Percentiles rank a stretch among this genome's conserved stretches.
Evolutionary conservation across 2,329 filamentous ascomycete species (phyloP).

Genomic region (Cercospora zeae-maydis): DNA sequence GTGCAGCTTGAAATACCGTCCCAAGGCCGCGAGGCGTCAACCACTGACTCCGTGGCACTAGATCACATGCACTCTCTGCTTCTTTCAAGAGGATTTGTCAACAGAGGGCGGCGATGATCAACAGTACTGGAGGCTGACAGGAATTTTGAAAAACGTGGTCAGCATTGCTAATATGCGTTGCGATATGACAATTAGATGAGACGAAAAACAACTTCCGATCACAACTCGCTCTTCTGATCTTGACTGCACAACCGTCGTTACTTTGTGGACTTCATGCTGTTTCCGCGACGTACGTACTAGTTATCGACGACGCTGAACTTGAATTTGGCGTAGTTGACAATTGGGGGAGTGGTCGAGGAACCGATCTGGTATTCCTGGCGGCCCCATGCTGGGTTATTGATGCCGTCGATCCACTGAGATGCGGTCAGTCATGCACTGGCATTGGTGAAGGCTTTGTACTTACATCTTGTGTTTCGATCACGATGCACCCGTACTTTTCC

Average conservation of each 20-base stretch:
- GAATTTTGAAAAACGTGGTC: not conserved
- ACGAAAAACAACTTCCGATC: not conserved
- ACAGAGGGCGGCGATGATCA: not conserved
- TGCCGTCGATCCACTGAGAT: constrained; percentile 73
- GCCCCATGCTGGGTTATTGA: constrained; percentile 91
- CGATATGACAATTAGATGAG: not conserved
- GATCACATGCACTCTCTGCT: not conserved
- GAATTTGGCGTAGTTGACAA: constrained; percentile 26
- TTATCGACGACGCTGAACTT: constrained; percentile 19
- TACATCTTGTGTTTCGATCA: constrained; percentile 61
- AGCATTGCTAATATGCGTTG: not conserved
- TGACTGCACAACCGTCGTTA: constrained; percentile 4
- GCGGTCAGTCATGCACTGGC: not conserved
- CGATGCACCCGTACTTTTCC: constrained; percentile 73
- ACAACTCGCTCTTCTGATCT: constrained; percentile 8
- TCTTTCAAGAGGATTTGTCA: not conserved
- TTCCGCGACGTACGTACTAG: not conserved
- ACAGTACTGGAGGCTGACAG: not conserved
- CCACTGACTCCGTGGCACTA: not conserved
- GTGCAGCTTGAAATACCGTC: not conserved
- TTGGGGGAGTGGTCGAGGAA: constrained; percentile 18
- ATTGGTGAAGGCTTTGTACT: not conserved
- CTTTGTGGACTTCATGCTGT: constrained; percentile 2
- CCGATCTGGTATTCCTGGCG: constrained; percentile 55
- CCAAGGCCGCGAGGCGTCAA: not conserved